Evolutionary conservation across 495 filamentous ascomycete genomes (phyloP).

Genomic region (Hypomontagnella monticulosa): DNA sequence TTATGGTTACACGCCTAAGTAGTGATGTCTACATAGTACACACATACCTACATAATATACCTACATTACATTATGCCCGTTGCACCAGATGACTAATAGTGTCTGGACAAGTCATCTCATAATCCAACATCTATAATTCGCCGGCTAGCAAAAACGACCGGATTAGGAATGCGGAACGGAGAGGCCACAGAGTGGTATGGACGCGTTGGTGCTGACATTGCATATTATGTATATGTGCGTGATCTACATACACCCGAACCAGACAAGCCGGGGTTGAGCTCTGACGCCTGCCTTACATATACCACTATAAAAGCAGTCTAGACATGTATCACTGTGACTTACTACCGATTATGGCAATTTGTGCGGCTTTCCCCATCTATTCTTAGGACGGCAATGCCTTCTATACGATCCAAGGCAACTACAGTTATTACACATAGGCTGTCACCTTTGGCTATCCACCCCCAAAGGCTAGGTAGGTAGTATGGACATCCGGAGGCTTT

Average conservation of each 20-base stretch:
- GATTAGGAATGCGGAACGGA: constrained; percentile 40
- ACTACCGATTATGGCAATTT: constrained; percentile 11
- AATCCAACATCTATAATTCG: constrained; percentile 10
- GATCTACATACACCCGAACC: constrained; percentile 19
- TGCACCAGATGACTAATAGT: constrained; percentile 20
- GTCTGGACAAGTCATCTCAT: constrained; percentile 25
- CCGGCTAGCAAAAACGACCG: constrained; percentile 9
- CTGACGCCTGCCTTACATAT: constrained; percentile 3
- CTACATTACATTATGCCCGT: constrained; percentile 1
- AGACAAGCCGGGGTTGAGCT: constrained; percentile 13
- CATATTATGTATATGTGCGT: constrained; percentile 27
- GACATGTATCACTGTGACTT: constrained; percentile 14
- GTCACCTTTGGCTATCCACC: background rate
- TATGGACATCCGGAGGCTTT: background rate
- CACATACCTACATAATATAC: constrained; percentile 1
- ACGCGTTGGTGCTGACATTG: constrained; percentile 39
- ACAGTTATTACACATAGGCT: constrained; percentile 5
- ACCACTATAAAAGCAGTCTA: constrained; percentile 24
- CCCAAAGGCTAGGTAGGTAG: background rate
- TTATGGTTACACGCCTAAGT: constrained; percentile 5
- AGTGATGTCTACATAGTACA: background rate
- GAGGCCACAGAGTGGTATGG: constrained; percentile 26
- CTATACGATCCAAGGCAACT: background rate
- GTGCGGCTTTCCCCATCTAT: constrained; percentile 9
- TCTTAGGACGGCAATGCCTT: constrained; percentile 6